Evolutionary conservation across 2,329 filamentous ascomycete genomes (phyloP), one percentile per base, ranked within the genome.

Genomic region (Calonectria henricotiae): DNA sequence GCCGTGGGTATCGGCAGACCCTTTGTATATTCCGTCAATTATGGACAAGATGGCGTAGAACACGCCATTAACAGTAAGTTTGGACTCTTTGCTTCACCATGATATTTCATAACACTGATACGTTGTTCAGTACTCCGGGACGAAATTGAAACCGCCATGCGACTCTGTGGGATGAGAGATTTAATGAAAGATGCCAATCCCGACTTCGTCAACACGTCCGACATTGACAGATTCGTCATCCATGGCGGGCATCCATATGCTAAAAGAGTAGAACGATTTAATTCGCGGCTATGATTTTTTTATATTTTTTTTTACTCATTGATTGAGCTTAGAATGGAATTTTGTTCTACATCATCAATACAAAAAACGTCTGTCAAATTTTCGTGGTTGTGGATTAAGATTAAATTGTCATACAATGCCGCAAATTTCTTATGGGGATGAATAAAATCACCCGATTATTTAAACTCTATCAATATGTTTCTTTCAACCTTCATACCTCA

Each of bases 81-180:
- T 17, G 15, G 8, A n/a, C 5, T 15, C 41, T 25, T 37, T 73
- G 13, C 1, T 4, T 9, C 5, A 12, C 11, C 6, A 25, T 6
- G 0, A 25, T 11, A 5, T 30, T 5, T 35, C 5, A 39, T 13
- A 3, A 15, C 1, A 11, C 62, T 55, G 8, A 65, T 9, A 3
- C 20, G 23, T 15, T 4, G 27, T 3, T 2, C 11, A 73, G 76
- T 78, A 17, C 72, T 90, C 17, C 84, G 84, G 63, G 90, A 92
- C 70, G 91, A 93, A 78, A 79, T 93, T 4, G 87, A 90, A 73
- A 91, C 88, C 2, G 89, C 90, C 2, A 93, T 93, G 91, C 86
- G 88, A 30, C 85, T 92, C 5, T 73, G 71, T 13, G 69, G 71
- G 4, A 54, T 73, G 37, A 67, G 58, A 11, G 58, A 69, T 23